Percentiles rank a stretch among this genome's conserved stretches.
Conservation (phyloP, 1,139 yeast genomes). For the Meyerozyma guilliermondii region DNA sequence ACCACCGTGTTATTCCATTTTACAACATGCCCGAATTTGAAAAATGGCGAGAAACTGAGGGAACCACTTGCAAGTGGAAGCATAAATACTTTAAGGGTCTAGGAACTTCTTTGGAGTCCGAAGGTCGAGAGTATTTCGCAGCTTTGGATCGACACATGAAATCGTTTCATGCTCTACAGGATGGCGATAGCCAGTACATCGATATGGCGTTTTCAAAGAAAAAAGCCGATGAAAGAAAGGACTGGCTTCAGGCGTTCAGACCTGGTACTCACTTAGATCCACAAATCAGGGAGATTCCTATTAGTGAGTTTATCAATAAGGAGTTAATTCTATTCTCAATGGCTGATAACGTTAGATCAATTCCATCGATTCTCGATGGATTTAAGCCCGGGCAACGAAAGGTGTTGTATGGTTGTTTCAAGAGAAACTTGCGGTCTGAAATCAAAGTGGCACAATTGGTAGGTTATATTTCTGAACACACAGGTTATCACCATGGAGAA, state of each 20-base stretch:
- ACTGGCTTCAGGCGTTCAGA: slow-evolving; percentile 84
- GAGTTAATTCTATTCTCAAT: slow-evolving; percentile 91
- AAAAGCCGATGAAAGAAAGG: slow-evolving; percentile 96
- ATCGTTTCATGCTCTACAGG: slow-evolving; percentile 76
- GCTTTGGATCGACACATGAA: slow-evolving; percentile 85
- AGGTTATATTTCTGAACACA: slow-evolving; percentile 83
- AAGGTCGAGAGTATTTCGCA: slow-evolving; percentile 85
- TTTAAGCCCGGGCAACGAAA: slow-evolving; percentile 97
- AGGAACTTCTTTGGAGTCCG: slow-evolving; percentile 85
- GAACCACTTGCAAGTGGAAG: slow-evolving; percentile 73
- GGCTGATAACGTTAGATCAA: slow-evolving; percentile 95
- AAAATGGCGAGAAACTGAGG: slow-evolving; percentile 84
- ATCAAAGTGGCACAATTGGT: slow-evolving; percentile 89
- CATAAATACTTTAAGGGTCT: slow-evolving; percentile 97
- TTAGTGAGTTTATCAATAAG: slow-evolving; percentile 89
- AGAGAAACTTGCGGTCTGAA: slow-evolving; percentile 71
- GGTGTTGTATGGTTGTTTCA: slow-evolving; percentile 83
- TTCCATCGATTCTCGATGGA: slow-evolving; percentile 93
- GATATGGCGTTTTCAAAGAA: slow-evolving; percentile 94
- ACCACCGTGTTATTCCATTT: slow-evolving; percentile 58
- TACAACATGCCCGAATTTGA: slow-evolving; percentile 97
- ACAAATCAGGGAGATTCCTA: slow-evolving; percentile 71
- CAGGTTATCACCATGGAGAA: slow-evolving; percentile 97
- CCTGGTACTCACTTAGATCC: slow-evolving; percentile 96
- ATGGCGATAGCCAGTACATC: slow-evolving; percentile 73